Percentiles rank a stretch among this genome's conserved stretches.
Conservation (phyloP, 2,329 filamentous ascomycete genomes). For the Hansfordia pulvinata region DNA sequence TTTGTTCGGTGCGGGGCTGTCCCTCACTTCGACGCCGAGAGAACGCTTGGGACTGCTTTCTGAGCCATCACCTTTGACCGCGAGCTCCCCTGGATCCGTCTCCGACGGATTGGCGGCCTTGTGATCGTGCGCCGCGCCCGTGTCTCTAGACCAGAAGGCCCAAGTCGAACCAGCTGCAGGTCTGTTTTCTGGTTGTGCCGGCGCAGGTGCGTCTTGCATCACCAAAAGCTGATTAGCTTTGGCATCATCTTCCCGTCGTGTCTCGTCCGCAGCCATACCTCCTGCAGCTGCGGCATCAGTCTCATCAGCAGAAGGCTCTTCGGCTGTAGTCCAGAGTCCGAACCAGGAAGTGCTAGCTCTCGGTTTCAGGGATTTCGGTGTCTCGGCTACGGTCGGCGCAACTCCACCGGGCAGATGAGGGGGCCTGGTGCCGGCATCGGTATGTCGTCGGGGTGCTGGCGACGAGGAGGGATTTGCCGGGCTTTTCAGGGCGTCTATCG, state of each 20-base stretch:
- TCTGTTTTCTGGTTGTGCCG: constrained; percentile 9
- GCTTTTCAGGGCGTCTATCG: no score
- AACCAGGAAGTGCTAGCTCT: constrained; percentile 21
- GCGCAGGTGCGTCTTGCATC: constrained; percentile 25
- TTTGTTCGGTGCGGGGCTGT: constrained; percentile 12
- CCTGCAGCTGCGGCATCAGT: constrained; percentile 5
- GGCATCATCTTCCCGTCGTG: no score
- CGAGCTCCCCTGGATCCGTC: constrained; percentile 36
- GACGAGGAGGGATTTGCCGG: no score
- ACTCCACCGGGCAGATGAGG: constrained; percentile 2
- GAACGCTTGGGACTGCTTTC: constrained; percentile 39
- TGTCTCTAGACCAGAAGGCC: constrained; percentile 67
- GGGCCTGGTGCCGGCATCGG: constrained; percentile 7
- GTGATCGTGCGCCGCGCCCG: constrained; percentile 19
- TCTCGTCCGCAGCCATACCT: constrained; percentile 8
- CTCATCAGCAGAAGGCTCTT: constrained; percentile 5
- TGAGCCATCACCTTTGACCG: constrained; percentile 42
- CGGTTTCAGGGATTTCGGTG: constrained; percentile 9
- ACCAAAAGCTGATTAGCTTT: constrained; percentile 25
- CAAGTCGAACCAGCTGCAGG: constrained; percentile 52
- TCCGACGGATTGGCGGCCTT: constrained; percentile 13
- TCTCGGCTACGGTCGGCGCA: constrained; percentile 8
- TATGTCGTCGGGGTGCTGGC: no score
- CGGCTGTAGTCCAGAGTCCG: constrained; percentile 17
- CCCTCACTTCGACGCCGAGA: constrained; percentile 26